Percentiles rank a stretch among this genome's conserved stretches.
Evolutionary conservation across 495 filamentous ascomycete genomes (phyloP).

Genomic region (Talaromyces trachyspermus): DNA sequence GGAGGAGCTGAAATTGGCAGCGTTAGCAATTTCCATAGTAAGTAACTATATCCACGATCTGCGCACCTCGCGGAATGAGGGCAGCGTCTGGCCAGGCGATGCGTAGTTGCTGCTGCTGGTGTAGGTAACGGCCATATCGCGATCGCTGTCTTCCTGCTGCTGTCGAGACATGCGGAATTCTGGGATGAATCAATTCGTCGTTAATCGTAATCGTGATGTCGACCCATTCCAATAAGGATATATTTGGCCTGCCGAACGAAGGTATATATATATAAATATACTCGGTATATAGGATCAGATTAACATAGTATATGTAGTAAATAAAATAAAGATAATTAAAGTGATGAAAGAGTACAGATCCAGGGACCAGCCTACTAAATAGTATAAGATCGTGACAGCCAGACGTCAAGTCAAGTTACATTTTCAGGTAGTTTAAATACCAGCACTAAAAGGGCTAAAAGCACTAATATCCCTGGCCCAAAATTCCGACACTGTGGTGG

Average conservation of each 20-base stretch:
- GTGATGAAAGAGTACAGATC: too few relatives aligned
- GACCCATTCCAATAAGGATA: too few relatives aligned
- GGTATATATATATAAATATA: too few relatives aligned
- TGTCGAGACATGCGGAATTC: slow-evolving; percentile 9
- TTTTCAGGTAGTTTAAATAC: too few relatives aligned
- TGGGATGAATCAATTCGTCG: slow-evolving; percentile 1
- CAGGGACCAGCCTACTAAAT: slow-evolving; percentile 1
- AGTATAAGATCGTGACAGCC: neutral
- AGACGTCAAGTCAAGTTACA: too few relatives aligned
- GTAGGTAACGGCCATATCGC: slow-evolving; percentile 38
- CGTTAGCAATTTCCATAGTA: neutral
- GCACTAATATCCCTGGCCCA: too few relatives aligned
- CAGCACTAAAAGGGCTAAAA: neutral
- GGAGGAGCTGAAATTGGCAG: slow-evolving; percentile 26
- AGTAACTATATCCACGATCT: neutral
- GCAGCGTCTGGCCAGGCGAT: slow-evolving; percentile 33
- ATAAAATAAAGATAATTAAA: too few relatives aligned
- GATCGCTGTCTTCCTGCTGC: slow-evolving; percentile 14
- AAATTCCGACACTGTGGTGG: slow-evolving; percentile 4
- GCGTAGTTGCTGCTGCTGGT: slow-evolving; percentile 28
- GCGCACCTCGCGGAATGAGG: slow-evolving; percentile 41
- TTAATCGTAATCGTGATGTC: too few relatives aligned
- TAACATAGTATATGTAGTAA: too few relatives aligned
- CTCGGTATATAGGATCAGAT: too few relatives aligned
- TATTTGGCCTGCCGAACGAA: too few relatives aligned